Percentiles rank a stretch among this genome's conserved stretches.
phyloP scores from a whole-genome alignment of 1,284 basidiomycete genomes.

The Papiliotrema flavescens region DNA sequence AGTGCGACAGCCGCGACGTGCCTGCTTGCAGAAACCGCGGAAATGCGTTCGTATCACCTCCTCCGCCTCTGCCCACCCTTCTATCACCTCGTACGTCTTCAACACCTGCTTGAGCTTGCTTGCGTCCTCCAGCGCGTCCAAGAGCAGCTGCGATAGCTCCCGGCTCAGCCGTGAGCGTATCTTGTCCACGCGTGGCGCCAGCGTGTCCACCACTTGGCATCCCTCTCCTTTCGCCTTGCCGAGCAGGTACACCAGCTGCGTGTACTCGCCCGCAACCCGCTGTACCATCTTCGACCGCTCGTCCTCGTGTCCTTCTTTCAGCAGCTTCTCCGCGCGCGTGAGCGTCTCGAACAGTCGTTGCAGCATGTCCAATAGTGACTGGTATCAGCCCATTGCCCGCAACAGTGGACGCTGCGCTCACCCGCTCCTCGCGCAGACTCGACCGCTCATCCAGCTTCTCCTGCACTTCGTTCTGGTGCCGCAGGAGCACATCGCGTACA shows the following conservation, averaged over 20 bases:
- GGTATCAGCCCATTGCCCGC: slow-evolving; percentile 2
- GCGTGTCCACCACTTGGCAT: slow-evolving; percentile 72
- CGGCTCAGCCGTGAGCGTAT: slow-evolving; percentile 75
- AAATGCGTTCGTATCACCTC: slow-evolving; percentile 71
- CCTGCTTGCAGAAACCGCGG: slow-evolving; percentile 70
- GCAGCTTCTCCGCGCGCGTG: slow-evolving; percentile 71
- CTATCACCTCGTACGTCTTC: slow-evolving; percentile 73
- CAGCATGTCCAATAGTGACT: slow-evolving; percentile 77
- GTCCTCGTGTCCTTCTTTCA: slow-evolving; percentile 49
- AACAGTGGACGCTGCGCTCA: slow-evolving; percentile 40
- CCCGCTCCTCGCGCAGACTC: slow-evolving; percentile 76
- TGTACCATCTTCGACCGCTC: slow-evolving; percentile 64
- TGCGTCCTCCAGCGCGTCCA: slow-evolving; percentile 51
- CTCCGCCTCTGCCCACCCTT: slow-evolving; percentile 79
- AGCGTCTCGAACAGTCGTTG: slow-evolving; percentile 85
- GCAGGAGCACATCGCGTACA: slow-evolving; percentile 41
- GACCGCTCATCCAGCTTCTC: slow-evolving; percentile 70
- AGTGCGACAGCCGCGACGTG: slow-evolving; percentile 26
- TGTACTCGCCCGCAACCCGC: slow-evolving; percentile 84
- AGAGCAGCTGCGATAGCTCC: slow-evolving; percentile 76
- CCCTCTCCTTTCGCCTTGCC: slow-evolving; percentile 71
- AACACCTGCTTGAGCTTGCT: slow-evolving; percentile 65
- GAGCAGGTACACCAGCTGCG: slow-evolving; percentile 84
- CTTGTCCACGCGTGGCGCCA: slow-evolving; percentile 71
- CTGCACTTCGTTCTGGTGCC: slow-evolving; percentile 66